Evolutionary conservation across 1,284 basidiomycete genomes (phyloP).

Genomic region (Sporisorium reilianum): DNA sequence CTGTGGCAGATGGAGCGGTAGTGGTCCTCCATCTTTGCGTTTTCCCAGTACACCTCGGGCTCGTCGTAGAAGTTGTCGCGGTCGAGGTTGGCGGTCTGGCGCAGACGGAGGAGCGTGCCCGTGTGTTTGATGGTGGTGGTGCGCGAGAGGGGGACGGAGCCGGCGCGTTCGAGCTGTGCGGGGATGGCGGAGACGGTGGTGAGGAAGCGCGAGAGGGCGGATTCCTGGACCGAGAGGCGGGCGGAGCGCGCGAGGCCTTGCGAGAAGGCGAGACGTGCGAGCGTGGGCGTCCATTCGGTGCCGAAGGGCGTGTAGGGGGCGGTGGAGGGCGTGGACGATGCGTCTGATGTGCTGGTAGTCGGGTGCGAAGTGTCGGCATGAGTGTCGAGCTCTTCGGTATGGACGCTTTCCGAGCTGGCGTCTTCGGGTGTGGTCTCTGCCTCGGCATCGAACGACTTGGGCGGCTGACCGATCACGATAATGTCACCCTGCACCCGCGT

Average conservation of each 20-base stretch:
- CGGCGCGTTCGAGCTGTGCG: conserved; percentile 49
- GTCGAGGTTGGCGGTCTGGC: conserved; percentile 63
- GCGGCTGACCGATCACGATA: conserved; percentile 63
- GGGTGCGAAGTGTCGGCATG: neutral
- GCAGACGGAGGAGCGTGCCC: conserved; percentile 62
- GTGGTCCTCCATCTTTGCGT: conserved; percentile 61
- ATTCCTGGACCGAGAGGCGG: conserved; percentile 63
- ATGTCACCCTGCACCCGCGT: conserved; percentile 66
- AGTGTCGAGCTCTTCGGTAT: conserved; percentile 2
- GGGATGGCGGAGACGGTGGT: conserved; percentile 55
- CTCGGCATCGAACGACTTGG: conserved; percentile 40
- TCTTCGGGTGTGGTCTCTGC: conserved; percentile 10
- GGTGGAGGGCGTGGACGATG: neutral
- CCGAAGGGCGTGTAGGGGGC: conserved; percentile 32
- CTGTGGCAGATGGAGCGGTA: conserved; percentile 63
- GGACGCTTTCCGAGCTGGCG: neutral
- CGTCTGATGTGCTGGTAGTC: neutral
- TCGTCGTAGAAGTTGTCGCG: conserved; percentile 67
- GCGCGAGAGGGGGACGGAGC: conserved; percentile 62
- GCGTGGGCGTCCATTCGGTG: conserved; percentile 56
- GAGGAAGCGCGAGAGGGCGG: conserved; percentile 55
- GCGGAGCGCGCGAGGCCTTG: conserved; percentile 67
- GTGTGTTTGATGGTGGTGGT: conserved; percentile 64
- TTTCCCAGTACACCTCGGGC: conserved; percentile 68
- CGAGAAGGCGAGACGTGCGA: conserved; percentile 64